Conservation (phyloP, 1,284 basidiomycete genomes). For the Irpex sp. region DNA sequence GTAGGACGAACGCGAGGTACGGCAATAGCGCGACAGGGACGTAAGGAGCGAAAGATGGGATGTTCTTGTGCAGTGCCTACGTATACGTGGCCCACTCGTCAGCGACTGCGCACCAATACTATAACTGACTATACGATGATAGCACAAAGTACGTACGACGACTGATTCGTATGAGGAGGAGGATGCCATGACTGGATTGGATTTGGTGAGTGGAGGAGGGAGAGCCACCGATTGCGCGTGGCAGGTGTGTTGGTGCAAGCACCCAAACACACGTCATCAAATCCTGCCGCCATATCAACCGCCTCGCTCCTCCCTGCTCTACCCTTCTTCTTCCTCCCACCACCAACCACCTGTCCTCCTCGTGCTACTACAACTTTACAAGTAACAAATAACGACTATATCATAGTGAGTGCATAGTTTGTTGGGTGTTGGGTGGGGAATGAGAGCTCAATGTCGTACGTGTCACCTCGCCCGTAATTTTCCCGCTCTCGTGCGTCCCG, state of each 20-base stretch:
- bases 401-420: slow-evolving; percentile 7
- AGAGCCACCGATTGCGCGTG: slow-evolving; percentile 22
- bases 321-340: slow-evolving; percentile 18
- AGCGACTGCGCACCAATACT: too few species aligned
- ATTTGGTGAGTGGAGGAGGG: slow-evolving; percentile 1
- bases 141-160: slow-evolving; percentile 30
- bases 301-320: slow-evolving; percentile 15
- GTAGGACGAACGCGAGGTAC: slow-evolving; percentile 68
- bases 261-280: slow-evolving; percentile 49
- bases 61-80: slow-evolving; percentile 49
- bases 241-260: slow-evolving; percentile 19
- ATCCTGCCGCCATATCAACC: slow-evolving; percentile 39
- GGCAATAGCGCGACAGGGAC: slow-evolving; percentile 66
- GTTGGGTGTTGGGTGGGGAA: not conserved
- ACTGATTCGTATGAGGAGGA: slow-evolving; percentile 33
- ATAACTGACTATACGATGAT: too few species aligned
- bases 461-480: slow-evolving; percentile 5
- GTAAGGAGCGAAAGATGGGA: slow-evolving; percentile 65
- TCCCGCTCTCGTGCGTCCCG: slow-evolving; percentile 6
- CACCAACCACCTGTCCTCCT: slow-evolving; percentile 3
- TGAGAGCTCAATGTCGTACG: slow-evolving; percentile 7
- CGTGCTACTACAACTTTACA: not conserved
- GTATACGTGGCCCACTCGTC: not conserved
- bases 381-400: not conserved
- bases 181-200: slow-evolving; percentile 22